phyloP scores from a whole-genome alignment of 495 filamentous ascomycete species.

The Aspergillus nanangensis region DNA sequence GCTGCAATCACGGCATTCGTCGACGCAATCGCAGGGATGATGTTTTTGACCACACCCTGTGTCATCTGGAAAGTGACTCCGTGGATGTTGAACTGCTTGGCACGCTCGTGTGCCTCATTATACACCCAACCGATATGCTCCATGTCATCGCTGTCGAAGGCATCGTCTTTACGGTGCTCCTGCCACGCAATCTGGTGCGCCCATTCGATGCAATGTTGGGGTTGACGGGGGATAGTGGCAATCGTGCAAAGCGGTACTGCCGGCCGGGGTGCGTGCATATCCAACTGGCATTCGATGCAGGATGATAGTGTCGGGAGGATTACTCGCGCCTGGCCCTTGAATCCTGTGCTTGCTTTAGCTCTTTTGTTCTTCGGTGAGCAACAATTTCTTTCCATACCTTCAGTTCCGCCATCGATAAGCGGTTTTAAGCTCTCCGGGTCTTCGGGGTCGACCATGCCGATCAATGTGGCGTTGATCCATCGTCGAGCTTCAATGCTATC shows the following conservation, averaged over 20 bases:
- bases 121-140: slow-evolving; percentile 98
- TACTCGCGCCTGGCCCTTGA: slow-evolving; percentile 95
- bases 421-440: slow-evolving; percentile 82
- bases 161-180: slow-evolving; percentile 49
- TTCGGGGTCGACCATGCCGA: slow-evolving; percentile 80
- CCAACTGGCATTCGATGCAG: slow-evolving; percentile 97
- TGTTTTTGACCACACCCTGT: slow-evolving; percentile 98
- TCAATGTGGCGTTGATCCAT: slow-evolving; percentile 95
- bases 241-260: slow-evolving; percentile 96
- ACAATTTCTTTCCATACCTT: slow-evolving; percentile 49
- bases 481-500: slow-evolving; percentile 95
- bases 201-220: slow-evolving; percentile 99
- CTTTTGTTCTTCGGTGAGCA: neutral
- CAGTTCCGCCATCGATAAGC: slow-evolving; percentile 93
- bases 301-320: slow-evolving; percentile 88
- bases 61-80: slow-evolving; percentile 97
- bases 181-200: slow-evolving; percentile 86
- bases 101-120: slow-evolving; percentile 74
- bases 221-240: slow-evolving; percentile 93
- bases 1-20: slow-evolving; percentile 97
- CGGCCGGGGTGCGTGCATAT: slow-evolving; percentile 92
- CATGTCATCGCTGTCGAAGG: slow-evolving; percentile 91
- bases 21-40: slow-evolving; percentile 96
- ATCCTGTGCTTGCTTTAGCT: slow-evolving; percentile 48
- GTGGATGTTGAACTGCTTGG: slow-evolving; percentile 81